phyloP scores from a whole-genome alignment of 2,329 filamentous ascomycete genomes.

The Fusarium fujikuroi region DNA sequence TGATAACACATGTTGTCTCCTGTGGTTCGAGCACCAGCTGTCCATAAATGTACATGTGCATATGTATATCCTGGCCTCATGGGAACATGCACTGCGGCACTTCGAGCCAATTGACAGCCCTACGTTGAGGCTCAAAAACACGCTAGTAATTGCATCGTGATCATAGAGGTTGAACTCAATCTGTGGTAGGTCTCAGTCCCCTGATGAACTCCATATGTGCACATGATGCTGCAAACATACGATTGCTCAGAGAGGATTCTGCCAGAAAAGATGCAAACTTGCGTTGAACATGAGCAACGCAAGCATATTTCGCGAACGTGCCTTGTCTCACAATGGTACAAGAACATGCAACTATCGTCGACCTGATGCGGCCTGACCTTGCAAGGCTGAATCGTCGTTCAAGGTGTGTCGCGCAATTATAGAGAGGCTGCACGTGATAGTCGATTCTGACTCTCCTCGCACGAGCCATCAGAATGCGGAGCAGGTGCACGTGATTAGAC shows the following conservation, averaged over 20 bases:
- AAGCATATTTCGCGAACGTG: neutral
- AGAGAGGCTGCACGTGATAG: slow-evolving; percentile 41
- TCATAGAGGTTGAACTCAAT: neutral
- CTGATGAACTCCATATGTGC: neutral
- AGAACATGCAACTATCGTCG: neutral
- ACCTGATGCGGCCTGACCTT: neutral
- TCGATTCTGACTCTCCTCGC: slow-evolving; percentile 6
- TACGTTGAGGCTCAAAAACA: neutral
- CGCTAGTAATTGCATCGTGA: neutral
- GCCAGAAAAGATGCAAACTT: neutral
- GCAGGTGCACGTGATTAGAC: slow-evolving; percentile 42
- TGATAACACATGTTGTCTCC: neutral
- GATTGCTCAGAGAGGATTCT: neutral
- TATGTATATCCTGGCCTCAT: neutral
- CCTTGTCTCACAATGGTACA: neutral
- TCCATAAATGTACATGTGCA: neutral
- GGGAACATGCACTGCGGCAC: neutral
- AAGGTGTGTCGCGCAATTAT: neutral
- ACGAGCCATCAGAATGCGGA: slow-evolving; percentile 42
- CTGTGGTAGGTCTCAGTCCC: neutral
- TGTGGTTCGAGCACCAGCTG: neutral
- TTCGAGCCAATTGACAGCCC: neutral
- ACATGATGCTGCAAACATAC: slow-evolving; percentile 9
- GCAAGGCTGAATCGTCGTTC: slow-evolving; percentile 11
- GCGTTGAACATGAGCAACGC: neutral